Evolutionary conservation across 208 protist species (phyloP), one percentile per base, ranked within the genome.

Genomic region (Herpetomonas muscarum): DNA sequence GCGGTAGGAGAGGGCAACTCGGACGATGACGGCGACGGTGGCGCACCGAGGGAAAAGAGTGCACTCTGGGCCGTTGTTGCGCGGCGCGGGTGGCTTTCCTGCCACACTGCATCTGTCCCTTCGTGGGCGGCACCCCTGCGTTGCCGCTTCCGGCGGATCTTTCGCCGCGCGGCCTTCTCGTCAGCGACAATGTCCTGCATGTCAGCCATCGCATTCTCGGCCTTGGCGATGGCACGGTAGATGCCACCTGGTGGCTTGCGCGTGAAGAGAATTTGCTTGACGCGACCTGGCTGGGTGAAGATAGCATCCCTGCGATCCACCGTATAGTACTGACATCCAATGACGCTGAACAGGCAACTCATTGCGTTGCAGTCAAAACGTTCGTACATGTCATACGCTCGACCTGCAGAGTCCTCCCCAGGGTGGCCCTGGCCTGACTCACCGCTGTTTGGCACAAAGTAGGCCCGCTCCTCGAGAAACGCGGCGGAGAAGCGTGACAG

Each of bases 101-200:
- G 39, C 34, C 34, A 17, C 22, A 24, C 22, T 45, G 17, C 4
- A 51, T 51, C 46, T 34, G 46, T 17, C 22, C 26, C 46, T 15
- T 28, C 17, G 22, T 6, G 46, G 6, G n/a, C n/a, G n/a, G n/a
- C n/a, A n/a, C n/a, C n/a, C n/a, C n/a, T n/a, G n/a, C n/a, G n/a
- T n/a, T n/a, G n/a, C n/a, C n/a, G n/a, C n/a, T n/a, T n/a, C n/a
- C n/a, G n/a, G n/a, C 55, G 17, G 32, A 51, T 4, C 53, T 60
- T 57, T n/a, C 74, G 67, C 45, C 41, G 67, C 55, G 81, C 51
- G 10, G 74, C 75, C 62, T 84, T 89, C 46, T 90, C 68, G 30
- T 84, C 70, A 3, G 87, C 87, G 28, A 91, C 70, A 5, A 72
- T 77, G 25, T 91, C 83, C 62, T 91, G 83, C 52, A 93, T 55